These are phyloP conservation scores for Bryoerythrophyllum caledonicum DNA, from an alignment of 225 moss, liverwort and hornwort genomes.

Conservation along the genomic window DNA sequence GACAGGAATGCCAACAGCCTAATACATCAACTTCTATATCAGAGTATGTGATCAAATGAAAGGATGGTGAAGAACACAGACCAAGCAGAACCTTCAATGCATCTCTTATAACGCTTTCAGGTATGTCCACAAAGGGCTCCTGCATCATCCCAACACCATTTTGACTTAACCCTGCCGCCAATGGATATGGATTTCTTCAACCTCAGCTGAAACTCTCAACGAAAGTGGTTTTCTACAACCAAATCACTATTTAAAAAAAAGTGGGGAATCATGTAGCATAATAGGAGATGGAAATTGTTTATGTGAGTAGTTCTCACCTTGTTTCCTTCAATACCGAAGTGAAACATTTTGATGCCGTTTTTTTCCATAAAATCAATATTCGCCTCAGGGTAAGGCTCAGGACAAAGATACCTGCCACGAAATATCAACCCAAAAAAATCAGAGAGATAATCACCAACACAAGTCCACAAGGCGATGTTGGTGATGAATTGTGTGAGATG, in stretches of 20 bases:
- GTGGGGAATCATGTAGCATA: not conserved
- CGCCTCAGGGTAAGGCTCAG: conserved; percentile 78
- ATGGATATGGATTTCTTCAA: conserved; percentile 2
- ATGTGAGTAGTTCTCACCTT: conserved; percentile 43
- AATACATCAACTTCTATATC: not conserved
- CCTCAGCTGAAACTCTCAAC: conserved; percentile 18
- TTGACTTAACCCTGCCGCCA: conserved; percentile 24
- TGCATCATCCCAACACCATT: conserved; percentile 41
- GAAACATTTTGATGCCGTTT: conserved; percentile 61
- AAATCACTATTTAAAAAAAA: not conserved
- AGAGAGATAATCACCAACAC: conserved; percentile 6
- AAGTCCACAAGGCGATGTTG: not conserved
- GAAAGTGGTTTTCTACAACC: not conserved
- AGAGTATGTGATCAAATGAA: not conserved
- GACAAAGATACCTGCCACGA: conserved; percentile 74
- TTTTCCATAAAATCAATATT: conserved; percentile 73
- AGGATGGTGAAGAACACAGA: conserved; percentile 30
- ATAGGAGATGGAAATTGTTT: not conserved
- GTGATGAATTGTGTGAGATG: not conserved
- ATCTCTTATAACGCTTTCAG: conserved; percentile 88
- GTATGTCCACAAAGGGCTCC: conserved; percentile 98
- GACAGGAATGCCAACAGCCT: conserved; percentile 10
- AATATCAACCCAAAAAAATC: conserved; percentile 13
- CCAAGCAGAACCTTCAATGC: conserved; percentile 91
- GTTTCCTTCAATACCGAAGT: conserved; percentile 87